Conservation (phyloP, 2,329 filamentous ascomycete genomes). For the Aplosporella prunicola region DNA sequence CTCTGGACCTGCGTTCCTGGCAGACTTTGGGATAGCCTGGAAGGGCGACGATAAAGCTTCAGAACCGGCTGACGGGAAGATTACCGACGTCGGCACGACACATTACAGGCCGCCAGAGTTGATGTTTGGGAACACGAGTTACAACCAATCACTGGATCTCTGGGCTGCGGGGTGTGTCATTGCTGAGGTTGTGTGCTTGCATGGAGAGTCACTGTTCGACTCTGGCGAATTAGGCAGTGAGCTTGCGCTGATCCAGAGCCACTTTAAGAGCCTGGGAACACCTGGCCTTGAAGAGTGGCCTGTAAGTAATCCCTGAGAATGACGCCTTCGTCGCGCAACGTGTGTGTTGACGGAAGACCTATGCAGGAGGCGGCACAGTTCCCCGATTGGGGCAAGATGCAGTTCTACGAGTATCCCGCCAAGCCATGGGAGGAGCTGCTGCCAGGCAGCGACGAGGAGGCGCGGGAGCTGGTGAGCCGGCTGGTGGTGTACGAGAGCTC, state of each 20-base stretch:
- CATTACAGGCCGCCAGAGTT: slow-evolving; percentile 85
- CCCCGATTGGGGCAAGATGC: slow-evolving; percentile 77
- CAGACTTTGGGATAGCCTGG: slow-evolving; percentile 93
- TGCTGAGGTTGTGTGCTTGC: slow-evolving; percentile 57
- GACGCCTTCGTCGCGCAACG: too few relatives aligned
- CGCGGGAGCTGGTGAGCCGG: slow-evolving; percentile 54
- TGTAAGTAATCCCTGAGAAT: slow-evolving; percentile 37
- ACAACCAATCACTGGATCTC: slow-evolving; percentile 67
- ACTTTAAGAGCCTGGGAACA: slow-evolving; percentile 85
- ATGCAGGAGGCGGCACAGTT: slow-evolving; percentile 58
- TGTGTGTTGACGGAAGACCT: slow-evolving; percentile 11
- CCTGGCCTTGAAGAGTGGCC: slow-evolving; percentile 77
- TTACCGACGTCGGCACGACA: slow-evolving; percentile 88
- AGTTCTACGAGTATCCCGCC: slow-evolving; percentile 66
- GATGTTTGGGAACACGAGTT: slow-evolving; percentile 71
- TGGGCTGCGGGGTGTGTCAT: slow-evolving; percentile 83
- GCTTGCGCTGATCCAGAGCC: slow-evolving; percentile 78
- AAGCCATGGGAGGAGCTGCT: slow-evolving; percentile 63
- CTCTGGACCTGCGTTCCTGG: slow-evolving; percentile 64
- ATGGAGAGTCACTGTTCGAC: slow-evolving; percentile 63
- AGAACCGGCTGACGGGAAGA: slow-evolving; percentile 61
- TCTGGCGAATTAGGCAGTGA: slow-evolving; percentile 87
- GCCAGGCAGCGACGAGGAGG: slow-evolving; percentile 47
- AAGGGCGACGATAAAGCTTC: slow-evolving; percentile 47
- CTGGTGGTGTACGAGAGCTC: slow-evolving; percentile 66